phyloP scores from a whole-genome alignment of 768 basidiomycete species.

The Suillus bovinus region DNA sequence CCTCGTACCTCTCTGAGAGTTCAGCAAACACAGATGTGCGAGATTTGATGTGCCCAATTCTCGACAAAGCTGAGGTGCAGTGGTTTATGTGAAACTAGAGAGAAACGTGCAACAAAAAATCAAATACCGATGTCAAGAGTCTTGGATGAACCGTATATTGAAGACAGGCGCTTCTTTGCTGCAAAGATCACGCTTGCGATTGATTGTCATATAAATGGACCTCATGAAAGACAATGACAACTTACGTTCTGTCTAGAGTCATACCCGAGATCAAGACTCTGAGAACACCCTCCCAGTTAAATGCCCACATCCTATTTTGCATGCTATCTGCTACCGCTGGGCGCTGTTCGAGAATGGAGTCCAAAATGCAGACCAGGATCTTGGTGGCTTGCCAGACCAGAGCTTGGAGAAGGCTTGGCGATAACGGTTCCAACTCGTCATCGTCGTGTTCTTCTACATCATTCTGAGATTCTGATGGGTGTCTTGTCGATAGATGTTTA shows the following conservation, averaged over 20 bases:
- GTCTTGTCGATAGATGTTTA: conserved; percentile 1
- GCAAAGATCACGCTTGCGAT: conserved; percentile 24
- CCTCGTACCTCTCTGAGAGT: conserved; percentile 1
- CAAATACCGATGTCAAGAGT: conserved; percentile 6
- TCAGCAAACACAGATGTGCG: not conserved
- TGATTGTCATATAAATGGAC: conserved; percentile 8
- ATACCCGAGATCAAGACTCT: conserved; percentile 48
- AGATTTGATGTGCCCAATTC: not conserved
- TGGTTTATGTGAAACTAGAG: not conserved
- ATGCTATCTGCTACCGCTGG: conserved; percentile 57
- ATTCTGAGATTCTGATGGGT: conserved; percentile 19
- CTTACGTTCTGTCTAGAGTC: conserved; percentile 30
- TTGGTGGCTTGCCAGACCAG: conserved; percentile 45
- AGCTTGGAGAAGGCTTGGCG: conserved; percentile 29
- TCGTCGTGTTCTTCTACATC: conserved; percentile 24
- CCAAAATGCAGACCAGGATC: conserved; percentile 53
- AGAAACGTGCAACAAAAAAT: not conserved
- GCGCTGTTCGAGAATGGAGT: conserved; percentile 53
- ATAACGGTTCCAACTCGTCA: conserved; percentile 33
- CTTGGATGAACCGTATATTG: conserved; percentile 28
- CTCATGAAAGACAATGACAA: conserved; percentile 14
- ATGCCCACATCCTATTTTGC: conserved; percentile 62
- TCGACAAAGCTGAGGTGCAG: not conserved
- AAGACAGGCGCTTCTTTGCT: conserved; percentile 29
- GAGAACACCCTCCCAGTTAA: conserved; percentile 67